Percentiles rank a stretch among this genome's conserved stretches.
These are phyloP conservation scores for Senna tora DNA, from an alignment of 306 rosid genomes.

Conservation along the genomic window DNA sequence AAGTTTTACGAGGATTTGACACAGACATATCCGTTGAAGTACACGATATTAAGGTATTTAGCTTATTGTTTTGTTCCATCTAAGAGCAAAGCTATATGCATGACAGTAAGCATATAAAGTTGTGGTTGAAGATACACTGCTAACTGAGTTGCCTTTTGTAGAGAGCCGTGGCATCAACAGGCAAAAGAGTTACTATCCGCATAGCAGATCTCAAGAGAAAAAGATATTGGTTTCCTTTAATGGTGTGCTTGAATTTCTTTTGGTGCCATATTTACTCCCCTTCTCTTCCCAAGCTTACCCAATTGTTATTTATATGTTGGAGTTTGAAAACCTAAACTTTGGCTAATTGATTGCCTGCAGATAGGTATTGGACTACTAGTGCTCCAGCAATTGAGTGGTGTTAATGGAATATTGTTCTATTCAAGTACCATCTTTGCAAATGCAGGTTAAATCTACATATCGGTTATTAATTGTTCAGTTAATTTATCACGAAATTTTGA, in stretches of 20 bases:
- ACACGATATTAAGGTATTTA: conserved; percentile 78
- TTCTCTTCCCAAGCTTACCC: conserved; percentile 34
- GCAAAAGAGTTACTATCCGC: conserved; percentile 58
- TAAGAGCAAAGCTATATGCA: background rate
- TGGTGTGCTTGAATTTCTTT: conserved; percentile 46
- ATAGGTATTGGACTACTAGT: conserved; percentile 78
- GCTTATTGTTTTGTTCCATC: background rate
- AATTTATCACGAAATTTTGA: background rate
- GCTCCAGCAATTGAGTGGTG: conserved; percentile 82
- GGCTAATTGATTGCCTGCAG: conserved; percentile 46
- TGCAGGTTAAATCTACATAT: conserved; percentile 60
- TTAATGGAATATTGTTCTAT: conserved; percentile 83
- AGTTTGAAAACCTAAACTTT: conserved; percentile 25
- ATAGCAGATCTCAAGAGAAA: conserved; percentile 72
- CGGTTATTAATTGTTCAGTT: background rate
- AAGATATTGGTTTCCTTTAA: conserved; percentile 87
- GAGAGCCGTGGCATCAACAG: conserved; percentile 67
- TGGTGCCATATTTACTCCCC: conserved; percentile 4
- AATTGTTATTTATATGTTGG: conserved; percentile 21
- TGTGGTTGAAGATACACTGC: conserved; percentile 25
- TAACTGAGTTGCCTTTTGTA: conserved; percentile 38
- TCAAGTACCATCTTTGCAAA: conserved; percentile 74
- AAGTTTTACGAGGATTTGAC: conserved; percentile 81
- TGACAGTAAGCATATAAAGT: conserved; percentile 10
- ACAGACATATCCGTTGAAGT: conserved; percentile 81